These are phyloP conservation scores for Epithele typhae DNA, from an alignment of 768 basidiomycete genomes.

Conservation along the genomic window DNA sequence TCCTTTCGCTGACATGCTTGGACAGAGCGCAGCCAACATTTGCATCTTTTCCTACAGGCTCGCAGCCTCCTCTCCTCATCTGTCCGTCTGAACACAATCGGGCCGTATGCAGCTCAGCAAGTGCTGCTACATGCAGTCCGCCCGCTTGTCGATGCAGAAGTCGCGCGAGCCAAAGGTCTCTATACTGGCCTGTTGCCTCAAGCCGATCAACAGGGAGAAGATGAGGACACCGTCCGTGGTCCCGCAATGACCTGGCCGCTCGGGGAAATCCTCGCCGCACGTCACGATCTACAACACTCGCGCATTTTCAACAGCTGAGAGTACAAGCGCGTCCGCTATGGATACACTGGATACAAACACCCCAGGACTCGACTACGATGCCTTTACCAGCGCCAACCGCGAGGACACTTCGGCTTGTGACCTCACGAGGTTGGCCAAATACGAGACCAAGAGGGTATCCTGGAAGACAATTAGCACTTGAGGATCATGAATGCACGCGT, in stretches of 20 bases:
- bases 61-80: conserved; percentile 87
- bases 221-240: conserved; percentile 33
- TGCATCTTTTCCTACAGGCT: conserved; percentile 92
- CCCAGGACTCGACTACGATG: conserved; percentile 29
- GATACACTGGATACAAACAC: conserved; percentile 9
- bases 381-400: conserved; percentile 71
- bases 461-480: conserved; percentile 26
- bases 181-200: conserved; percentile 38
- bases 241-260: conserved; percentile 95
- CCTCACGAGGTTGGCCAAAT: conserved; percentile 88
- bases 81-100: conserved; percentile 86
- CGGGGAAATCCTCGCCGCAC: conserved; percentile 83
- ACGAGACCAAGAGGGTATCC: conserved; percentile 94
- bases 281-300: conserved; percentile 95
- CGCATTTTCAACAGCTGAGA: conserved; percentile 87
- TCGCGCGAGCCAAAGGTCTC: conserved; percentile 40
- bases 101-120: conserved; percentile 91
- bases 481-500: background rate
- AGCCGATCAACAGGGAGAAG: background rate
- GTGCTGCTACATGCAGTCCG: conserved; percentile 70
- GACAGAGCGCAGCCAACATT: conserved; percentile 75
- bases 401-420: conserved; percentile 92
- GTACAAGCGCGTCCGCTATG: conserved; percentile 14
- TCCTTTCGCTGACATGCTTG: background rate
- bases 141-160: conserved; percentile 58